Evolutionary conservation across 495 filamentous ascomycete genomes (phyloP), one percentile per base, ranked within the genome.

Genomic region (Daldinia concentrica): DNA sequence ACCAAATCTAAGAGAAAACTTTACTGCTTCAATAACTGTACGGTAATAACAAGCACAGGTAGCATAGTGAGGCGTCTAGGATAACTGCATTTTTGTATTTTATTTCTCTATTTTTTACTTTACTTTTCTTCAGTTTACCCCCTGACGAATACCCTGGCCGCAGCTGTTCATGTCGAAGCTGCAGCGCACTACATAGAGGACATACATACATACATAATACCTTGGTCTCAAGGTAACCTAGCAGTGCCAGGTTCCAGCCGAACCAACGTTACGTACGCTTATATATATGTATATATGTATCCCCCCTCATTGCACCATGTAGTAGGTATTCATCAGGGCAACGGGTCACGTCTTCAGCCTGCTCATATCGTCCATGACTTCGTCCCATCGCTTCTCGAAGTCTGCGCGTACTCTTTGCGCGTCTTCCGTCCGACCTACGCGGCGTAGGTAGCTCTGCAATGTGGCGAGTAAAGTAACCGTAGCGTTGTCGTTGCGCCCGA

Each of bases 301-400:
- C 12, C 19, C 55, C 30, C 15, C 34, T 57, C 24, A 65, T 71
- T 71, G 36, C 68, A 71, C 62, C 68, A 71, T 66, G 68, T 62
- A 71, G 68, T 71, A 71, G 57, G 62, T 62, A 71, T 71, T 71
- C 68, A 71, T 71, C 51, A 71, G 68, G 68, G 68, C 68, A 24
- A 14, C 63, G 43, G 69, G 63, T 72, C 69, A 72, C 24, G 32
- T 39, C 1, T 62, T 39, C 19, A 29, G 11, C 9, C 30, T 24
- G 17, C 9, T 14, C 22, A 62, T 34, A 1, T 58, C 62, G 4
- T 32, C 54, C 17, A 62, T 43, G 9, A 59, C 63, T 37, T 72
- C 69, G 8, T 67, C 29, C 69, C 69, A 72, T 3, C 69, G 22
- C 3, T 34, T 39, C 58, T 72, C 69, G 32, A 72, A 72, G 15